Percentiles rank a stretch among this genome's conserved stretches.
phyloP scores from a whole-genome alignment of 2,329 filamentous ascomycete genomes.

The Cladosporium sp. region DNA sequence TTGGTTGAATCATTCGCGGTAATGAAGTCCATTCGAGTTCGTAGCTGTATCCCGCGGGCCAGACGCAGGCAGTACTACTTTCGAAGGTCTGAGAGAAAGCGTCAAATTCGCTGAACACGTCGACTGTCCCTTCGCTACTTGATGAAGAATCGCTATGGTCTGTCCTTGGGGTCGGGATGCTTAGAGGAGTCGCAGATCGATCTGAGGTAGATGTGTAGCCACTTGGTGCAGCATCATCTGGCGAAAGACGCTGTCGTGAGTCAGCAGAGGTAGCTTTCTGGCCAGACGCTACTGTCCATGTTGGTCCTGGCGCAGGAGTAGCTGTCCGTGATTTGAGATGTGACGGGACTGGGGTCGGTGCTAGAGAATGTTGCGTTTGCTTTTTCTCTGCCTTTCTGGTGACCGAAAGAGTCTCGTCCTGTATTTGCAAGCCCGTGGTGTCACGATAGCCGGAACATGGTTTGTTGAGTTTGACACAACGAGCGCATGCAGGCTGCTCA shows the following conservation, averaged over 20 bases:
- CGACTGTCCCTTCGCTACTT: slow-evolving; percentile 25
- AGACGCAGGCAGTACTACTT: no score
- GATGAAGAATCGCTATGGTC: slow-evolving; percentile 21
- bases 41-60: no score
- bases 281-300: not conserved
- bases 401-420: slow-evolving; percentile 30
- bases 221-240: no score
- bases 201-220: no score
- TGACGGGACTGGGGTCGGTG: slow-evolving; percentile 19
- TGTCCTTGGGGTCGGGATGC: slow-evolving; percentile 16
- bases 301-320: slow-evolving; percentile 18
- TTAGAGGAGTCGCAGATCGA: slow-evolving; percentile 15
- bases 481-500: slow-evolving; percentile 27
- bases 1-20: not conserved
- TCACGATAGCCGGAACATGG: slow-evolving; percentile 30
- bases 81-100: not conserved
- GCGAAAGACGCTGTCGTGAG: no score
- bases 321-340: slow-evolving; percentile 1
- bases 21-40: not conserved
- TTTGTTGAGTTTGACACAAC: slow-evolving; percentile 31
- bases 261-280: not conserved
- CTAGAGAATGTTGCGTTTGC: slow-evolving; percentile 22
- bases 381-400: slow-evolving; percentile 22
- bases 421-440: slow-evolving; percentile 28
- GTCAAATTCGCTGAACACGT: slow-evolving; percentile 21